phyloP scores from a whole-genome alignment of 208 protist species.

The Leishmania aethiopica region DNA sequence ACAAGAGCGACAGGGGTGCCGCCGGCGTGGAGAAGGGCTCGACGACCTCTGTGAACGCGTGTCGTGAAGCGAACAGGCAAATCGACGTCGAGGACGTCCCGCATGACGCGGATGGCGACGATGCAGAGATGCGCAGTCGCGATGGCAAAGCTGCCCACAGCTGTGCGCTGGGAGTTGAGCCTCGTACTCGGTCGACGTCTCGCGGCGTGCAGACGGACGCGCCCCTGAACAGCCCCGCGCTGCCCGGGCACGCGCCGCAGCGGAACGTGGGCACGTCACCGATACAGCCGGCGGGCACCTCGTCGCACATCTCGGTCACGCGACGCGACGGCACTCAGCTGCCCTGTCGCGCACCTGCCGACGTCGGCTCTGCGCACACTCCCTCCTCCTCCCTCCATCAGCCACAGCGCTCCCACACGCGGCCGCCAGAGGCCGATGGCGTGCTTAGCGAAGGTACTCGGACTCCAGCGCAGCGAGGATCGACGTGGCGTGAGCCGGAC shows the following conservation, averaged over 20 bases:
- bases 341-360: background rate
- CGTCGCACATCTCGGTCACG: background rate
- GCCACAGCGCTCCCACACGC: slow-evolving; percentile 33
- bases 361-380: background rate
- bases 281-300: slow-evolving; percentile 27
- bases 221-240: background rate
- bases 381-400: slow-evolving; percentile 20
- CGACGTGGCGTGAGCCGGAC: slow-evolving; percentile 73
- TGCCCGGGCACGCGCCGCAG: background rate
- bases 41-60: background rate
- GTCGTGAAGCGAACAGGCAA: background rate
- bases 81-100: background rate
- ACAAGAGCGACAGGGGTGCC: background rate
- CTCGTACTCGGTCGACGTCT: slow-evolving; percentile 36
- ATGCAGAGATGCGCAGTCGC: background rate
- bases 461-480: slow-evolving; percentile 29
- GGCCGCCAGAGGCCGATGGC: slow-evolving; percentile 20
- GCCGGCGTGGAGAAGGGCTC: background rate
- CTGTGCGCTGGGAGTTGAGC: background rate
- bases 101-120: slow-evolving; percentile 6
- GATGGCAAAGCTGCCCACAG: background rate
- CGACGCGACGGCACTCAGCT: background rate
- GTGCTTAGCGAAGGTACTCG: background rate
- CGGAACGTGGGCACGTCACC: slow-evolving; percentile 60
- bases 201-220: slow-evolving; percentile 61